Percentiles rank a stretch among this genome's conserved stretches.
phyloP scores from a whole-genome alignment of 345 rosid genomes.

The Reutealis trisperma region DNA sequence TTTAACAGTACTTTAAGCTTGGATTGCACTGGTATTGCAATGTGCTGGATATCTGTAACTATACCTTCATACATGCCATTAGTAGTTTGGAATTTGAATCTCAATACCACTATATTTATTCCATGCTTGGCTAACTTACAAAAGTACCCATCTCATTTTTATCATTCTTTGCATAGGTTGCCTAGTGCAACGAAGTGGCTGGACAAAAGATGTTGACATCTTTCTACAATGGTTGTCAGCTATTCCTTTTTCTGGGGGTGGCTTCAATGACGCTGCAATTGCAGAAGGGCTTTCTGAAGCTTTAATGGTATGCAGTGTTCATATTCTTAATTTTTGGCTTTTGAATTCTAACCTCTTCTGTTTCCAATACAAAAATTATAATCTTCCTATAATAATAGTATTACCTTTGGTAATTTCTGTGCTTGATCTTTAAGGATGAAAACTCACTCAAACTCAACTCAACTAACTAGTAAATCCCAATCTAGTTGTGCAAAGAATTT shows the following conservation, averaged over 20 bases:
- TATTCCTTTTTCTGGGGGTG: slow-evolving; percentile 84
- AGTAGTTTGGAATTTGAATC: not conserved
- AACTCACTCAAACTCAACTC: not conserved
- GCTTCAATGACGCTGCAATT: slow-evolving; percentile 90
- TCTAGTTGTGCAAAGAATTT: slow-evolving; percentile 1
- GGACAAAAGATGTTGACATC: slow-evolving; percentile 84
- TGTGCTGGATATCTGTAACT: not conserved
- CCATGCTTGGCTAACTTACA: not conserved
- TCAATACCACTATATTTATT: not conserved
- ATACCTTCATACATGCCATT: not conserved
- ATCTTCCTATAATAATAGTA: not conserved
- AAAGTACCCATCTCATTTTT: not conserved
- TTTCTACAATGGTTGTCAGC: slow-evolving; percentile 82
- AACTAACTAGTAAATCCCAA: not conserved
- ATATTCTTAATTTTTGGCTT: slow-evolving; percentile 6
- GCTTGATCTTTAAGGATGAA: not conserved
- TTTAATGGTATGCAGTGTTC: slow-evolving; percentile 58
- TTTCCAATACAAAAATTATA: not conserved
- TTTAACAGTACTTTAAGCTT: not conserved
- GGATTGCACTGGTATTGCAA: not conserved
- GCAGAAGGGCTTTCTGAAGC: slow-evolving; percentile 99
- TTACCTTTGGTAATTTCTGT: not conserved
- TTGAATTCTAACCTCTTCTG: not conserved
- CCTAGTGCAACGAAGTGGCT: slow-evolving; percentile 87
- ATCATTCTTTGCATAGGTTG: slow-evolving; percentile 51